phyloP scores from a whole-genome alignment of 176 grass and related monocot genomes.

The Raddia distichophylla region DNA sequence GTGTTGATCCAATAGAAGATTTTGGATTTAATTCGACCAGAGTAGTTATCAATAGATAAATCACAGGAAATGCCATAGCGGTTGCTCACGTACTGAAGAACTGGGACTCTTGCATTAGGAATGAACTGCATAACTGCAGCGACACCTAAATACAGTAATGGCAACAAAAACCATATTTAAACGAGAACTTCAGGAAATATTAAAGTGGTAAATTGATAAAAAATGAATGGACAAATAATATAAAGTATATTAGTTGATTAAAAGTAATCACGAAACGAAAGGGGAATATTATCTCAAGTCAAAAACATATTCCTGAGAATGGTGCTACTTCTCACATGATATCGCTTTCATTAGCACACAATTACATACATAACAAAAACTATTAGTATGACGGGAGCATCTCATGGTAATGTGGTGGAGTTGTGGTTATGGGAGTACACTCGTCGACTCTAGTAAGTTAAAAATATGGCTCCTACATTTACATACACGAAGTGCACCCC shows the following conservation, averaged over 20 bases:
- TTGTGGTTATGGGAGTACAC: neutral
- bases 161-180: constrained; percentile 35
- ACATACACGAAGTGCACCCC: neutral
- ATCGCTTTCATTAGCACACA: neutral
- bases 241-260: constrained; percentile 1
- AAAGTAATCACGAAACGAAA: constrained; percentile 35
- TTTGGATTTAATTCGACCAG: constrained; percentile 81
- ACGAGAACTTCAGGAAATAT: constrained; percentile 12
- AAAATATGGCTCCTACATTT: no score
- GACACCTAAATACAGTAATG: constrained; percentile 60
- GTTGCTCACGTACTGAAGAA: constrained; percentile 75
- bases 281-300: neutral
- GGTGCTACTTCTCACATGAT: constrained; percentile 20
- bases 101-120: constrained; percentile 83
- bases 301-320: constrained; percentile 17
- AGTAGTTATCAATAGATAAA: constrained; percentile 77
- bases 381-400: neutral
- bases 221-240: neutral
- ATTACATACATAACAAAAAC: neutral
- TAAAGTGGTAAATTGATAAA: neutral
- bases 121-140: constrained; percentile 65
- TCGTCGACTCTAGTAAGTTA: neutral
- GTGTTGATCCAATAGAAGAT: constrained; percentile 72
- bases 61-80: constrained; percentile 76
- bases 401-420: neutral